Base-by-base conservation (phyloP, 345 rosid species). In the Melastoma malabathricum region DNA sequence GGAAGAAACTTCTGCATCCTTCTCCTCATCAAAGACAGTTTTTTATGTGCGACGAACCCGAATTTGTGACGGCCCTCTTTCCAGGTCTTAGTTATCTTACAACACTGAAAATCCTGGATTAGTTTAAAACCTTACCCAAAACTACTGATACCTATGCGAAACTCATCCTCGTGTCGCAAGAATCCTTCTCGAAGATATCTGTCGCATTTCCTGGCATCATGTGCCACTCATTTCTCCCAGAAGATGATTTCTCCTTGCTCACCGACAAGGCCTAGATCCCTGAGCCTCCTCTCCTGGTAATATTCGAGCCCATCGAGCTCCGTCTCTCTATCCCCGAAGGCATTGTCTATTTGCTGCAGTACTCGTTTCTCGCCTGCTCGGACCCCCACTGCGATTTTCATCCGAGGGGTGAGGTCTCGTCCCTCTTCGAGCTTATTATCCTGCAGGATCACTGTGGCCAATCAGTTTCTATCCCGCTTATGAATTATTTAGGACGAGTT, bases 221-320 rank as follows among this genome's bases (percentile, higher is more conserved):
- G 17, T 7, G 19, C 50, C 65, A n/a, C 65, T 77, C 72, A 53
- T 73, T 76, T 14, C 63, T 86, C 98, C 98, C 98, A 90, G 65
- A 90, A 90, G 60, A 86, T 90, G 58, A 86, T 82, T 0, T 86
- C 98, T n/a, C 96, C 98, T 78, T 83, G 94, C 77, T 86, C 96
- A 4, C 94, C 94, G 52, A 78, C 89, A 27, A 90, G 77, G 55
- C 98, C 98, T 51, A 84, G 94, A 58, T 80, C 92, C 68, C 66
- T 78, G 55, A 84, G 94, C 73, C 98, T 58, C 58, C 96, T 82
- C 68, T 86, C 92, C 64, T 90, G 96, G 77, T 86, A 86, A 65
- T 84, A 90, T 70, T 84, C 94, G 47, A 86, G 47, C 63, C 72
- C 78, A 22, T 76, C 76, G 59, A 86, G 65, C 53, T 84, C 87